Base-by-base conservation (phyloP, 2,329 filamentous ascomycete genomes). In the Sclerotinia subarctica region DNA sequence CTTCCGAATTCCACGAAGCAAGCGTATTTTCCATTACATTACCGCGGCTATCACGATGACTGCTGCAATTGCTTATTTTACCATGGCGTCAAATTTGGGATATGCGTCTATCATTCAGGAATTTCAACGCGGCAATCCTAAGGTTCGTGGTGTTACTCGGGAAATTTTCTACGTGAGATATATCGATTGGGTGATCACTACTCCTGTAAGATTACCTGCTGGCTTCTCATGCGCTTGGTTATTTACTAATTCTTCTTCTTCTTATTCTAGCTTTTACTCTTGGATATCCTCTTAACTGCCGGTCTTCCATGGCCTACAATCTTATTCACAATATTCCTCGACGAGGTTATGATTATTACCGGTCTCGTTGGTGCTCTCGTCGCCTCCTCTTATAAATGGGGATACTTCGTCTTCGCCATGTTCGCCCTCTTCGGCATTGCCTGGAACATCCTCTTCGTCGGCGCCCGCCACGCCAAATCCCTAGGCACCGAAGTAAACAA, bases 121-220 rank as follows among this genome's bases (percentile, higher is more conserved):
- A 74, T 91, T 85, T 72, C 69, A 75, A 3, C 78, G 82, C 64
- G 78, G 69, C 68, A 76, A 80, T 65, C 77, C 79, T 19, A 79
- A 81, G 6, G 81, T 85, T 3, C 70, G 77, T 2, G 86, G 85
- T 7, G 76, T 78, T 1, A 85, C 84, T 60, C 84, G 89, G 53
- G 84, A 89, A 75, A 85, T 90, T 74, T 90, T 88, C 78, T 90
- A 88, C 71, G 86, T 87, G 51, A 82, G 88, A 54, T 90, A 89
- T 77, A 85, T 90, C 70, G 86, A 88, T 73, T 88, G 86, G 86
- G 81, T 79, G 59, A 77, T 89, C 71, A 90, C 88, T 1, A 90
- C 87, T 2, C 88, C 88, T 10, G 74, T 76, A 73, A 75, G 74
- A 69, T 13, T 13, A 32, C 15, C 26, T 11, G 38, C 11, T 56